These are phyloP conservation scores for Sanghuangporus baumii DNA, from an alignment of 1,284 basidiomycete species.

Conservation along the genomic window DNA sequence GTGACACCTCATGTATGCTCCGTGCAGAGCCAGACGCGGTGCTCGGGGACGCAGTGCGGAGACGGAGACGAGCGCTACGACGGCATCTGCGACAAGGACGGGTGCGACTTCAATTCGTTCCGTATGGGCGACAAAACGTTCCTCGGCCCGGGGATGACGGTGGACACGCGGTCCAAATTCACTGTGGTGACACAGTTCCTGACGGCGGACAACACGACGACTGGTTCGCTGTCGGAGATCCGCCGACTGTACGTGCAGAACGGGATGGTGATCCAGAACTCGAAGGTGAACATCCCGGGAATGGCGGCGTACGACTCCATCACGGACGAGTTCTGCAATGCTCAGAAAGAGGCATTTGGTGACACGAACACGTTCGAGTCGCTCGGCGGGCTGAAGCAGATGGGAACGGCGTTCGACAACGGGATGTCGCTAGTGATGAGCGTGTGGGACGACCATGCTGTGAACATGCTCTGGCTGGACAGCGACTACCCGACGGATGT, in stretches of 20 bases:
- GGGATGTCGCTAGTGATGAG: slow-evolving; percentile 53
- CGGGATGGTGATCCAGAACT: slow-evolving; percentile 45
- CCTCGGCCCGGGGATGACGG: slow-evolving; percentile 21
- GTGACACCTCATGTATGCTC: slow-evolving; percentile 25
- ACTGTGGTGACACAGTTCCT: slow-evolving; percentile 54
- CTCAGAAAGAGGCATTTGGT: slow-evolving; percentile 36
- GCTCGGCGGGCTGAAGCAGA: slow-evolving; percentile 38
- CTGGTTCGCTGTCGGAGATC: slow-evolving; percentile 44
- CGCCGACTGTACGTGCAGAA: slow-evolving; percentile 49
- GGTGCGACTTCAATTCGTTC: slow-evolving; percentile 30
- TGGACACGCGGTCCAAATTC: slow-evolving; percentile 32
- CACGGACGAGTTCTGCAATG: slow-evolving; percentile 36
- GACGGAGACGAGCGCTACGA: slow-evolving; percentile 17
- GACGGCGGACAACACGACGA: slow-evolving; percentile 38
- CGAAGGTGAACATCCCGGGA: slow-evolving; percentile 38
- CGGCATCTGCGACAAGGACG: slow-evolving; percentile 23
- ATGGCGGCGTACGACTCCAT: slow-evolving; percentile 35
- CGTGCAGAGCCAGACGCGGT: slow-evolving; percentile 20
- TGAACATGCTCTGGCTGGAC: slow-evolving; percentile 56
- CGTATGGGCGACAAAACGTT: slow-evolving; percentile 25
- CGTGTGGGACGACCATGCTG: slow-evolving; percentile 53
- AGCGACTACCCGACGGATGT: slow-evolving; percentile 43
- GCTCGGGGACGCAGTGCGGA: slow-evolving; percentile 20
- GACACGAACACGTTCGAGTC: slow-evolving; percentile 41
- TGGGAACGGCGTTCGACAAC: slow-evolving; percentile 38